Evolutionary conservation across 371 early-diverging fungal species (phyloP), one percentile per base, ranked within the genome.

Genomic region (Syncephalastrum sp.): DNA sequence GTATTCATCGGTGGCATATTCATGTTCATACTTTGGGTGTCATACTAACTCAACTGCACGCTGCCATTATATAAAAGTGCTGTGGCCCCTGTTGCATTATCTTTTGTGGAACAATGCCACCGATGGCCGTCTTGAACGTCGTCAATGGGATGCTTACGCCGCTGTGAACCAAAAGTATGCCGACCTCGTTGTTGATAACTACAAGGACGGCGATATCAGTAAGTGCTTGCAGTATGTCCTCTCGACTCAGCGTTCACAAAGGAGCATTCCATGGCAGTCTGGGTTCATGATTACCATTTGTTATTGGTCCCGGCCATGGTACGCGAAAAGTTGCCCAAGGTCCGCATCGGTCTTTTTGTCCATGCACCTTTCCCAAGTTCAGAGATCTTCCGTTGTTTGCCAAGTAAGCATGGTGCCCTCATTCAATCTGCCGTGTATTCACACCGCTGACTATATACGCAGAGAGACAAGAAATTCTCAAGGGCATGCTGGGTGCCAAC

Each of bases 81-180:
- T 99, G 10, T 99, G 99, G 99, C 99, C 99, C 1, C 74, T 99
- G 54, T 89, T 99, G 53, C 99, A 99, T 76, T 97, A 97, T 66
- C 87, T 98, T 54, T 78, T 93, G 53, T 96, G 96, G 86, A 92
- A 97, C 53, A 74, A 84, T 65, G 86, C 87, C 17, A 86, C 84
- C 5, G 86, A 88, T 60, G 74, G 82, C 56, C 72, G 88, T 54
- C 61, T 78, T 58, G 91, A 92, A 54, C 66, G 75, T 42, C 74
- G 74, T 33, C 84, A 91, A 56, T 99, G 95, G 90, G 83, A 84
- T 24, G 92, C 88, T 15, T 97, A 98, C 72, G 81, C 81, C 25
- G 68, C 84, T 49, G 95, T 95, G 21, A 98, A 97, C 82, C 77
- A 85, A 60, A 69, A 70, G 50, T 98, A 97, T 76, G 90, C 93